These are phyloP conservation scores for Biscogniauxia marginata DNA, from an alignment of 2,329 filamentous ascomycete species.

Conservation along the genomic window DNA sequence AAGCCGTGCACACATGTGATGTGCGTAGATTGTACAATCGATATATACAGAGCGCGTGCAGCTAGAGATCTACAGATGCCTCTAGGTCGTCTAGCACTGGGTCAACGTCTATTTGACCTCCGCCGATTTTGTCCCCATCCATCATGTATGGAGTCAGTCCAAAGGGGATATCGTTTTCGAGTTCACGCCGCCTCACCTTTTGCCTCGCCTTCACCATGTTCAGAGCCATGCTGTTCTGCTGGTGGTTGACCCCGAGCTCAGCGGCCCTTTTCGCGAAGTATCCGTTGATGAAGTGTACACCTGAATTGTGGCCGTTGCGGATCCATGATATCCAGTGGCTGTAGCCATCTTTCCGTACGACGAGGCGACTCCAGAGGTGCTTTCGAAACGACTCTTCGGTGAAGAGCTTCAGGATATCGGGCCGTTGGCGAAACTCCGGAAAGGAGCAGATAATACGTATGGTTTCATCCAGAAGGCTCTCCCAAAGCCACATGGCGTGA, in stretches of 20 bases:
- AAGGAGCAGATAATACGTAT: conserved; percentile 67
- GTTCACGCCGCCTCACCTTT: conserved; percentile 31
- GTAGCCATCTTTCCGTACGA: conserved; percentile 53
- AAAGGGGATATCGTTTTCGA: conserved; percentile 24
- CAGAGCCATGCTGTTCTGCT: conserved; percentile 71
- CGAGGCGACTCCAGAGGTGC: conserved; percentile 53
- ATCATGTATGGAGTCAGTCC: conserved; percentile 25
- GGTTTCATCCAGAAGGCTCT: conserved; percentile 72
- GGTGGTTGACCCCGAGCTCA: conserved; percentile 69
- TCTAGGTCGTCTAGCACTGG: conserved; percentile 9
- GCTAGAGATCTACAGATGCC: conserved; percentile 7
- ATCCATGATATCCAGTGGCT: conserved; percentile 70
- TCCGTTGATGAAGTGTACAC: conserved; percentile 84
- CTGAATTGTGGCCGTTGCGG: conserved; percentile 60
- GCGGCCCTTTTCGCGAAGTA: conserved; percentile 76
- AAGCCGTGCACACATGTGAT: conserved; percentile 8
- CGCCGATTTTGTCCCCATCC: conserved; percentile 26
- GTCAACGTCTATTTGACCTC: conserved; percentile 11
- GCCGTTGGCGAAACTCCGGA: conserved; percentile 68
- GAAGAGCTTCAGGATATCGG: conserved; percentile 55
- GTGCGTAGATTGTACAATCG: conserved; percentile 10
- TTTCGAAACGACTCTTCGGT: conserved; percentile 62
- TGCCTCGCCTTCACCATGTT: conserved; percentile 72
- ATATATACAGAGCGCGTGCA: conserved; percentile 8
- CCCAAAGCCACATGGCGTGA: conserved; percentile 63